A percentile compares a stretch with the other conserved stretches of the same genome.
phyloP scores from a whole-genome alignment of 2,329 filamentous ascomycete genomes.

The Hymenoscyphus scutula region DNA sequence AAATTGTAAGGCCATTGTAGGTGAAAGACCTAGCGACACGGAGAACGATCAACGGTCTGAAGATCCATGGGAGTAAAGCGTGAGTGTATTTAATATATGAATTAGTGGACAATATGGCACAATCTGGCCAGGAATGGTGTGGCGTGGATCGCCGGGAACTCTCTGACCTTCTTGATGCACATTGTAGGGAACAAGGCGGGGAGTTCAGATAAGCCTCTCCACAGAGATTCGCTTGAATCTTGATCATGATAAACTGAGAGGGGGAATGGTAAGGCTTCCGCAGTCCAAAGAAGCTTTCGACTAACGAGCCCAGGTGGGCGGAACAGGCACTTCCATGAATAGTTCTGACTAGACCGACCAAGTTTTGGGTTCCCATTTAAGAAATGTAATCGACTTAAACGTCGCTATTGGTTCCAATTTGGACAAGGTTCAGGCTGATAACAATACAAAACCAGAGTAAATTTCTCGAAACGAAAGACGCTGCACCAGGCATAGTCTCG shows the following conservation, averaged over 20 bases:
- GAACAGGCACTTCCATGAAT: slow-evolving; percentile 17
- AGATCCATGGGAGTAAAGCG: slow-evolving; percentile 38
- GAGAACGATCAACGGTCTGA: slow-evolving; percentile 32
- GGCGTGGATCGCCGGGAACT: slow-evolving; percentile 20
- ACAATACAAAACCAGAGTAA: slow-evolving; percentile 14
- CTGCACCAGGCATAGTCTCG: background rate
- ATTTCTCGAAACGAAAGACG: slow-evolving; percentile 17
- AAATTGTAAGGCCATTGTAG: slow-evolving; percentile 25
- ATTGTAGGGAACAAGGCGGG: slow-evolving; percentile 17
- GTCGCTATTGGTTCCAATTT: background rate
- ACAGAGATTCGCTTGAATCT: slow-evolving; percentile 20
- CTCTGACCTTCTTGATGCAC: slow-evolving; percentile 28
- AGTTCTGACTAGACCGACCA: slow-evolving; percentile 9
- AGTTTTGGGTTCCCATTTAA: background rate
- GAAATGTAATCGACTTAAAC: background rate
- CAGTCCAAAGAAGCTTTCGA: slow-evolving; percentile 5
- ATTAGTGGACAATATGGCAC: slow-evolving; percentile 5
- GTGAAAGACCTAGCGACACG: slow-evolving; percentile 20
- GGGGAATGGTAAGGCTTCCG: slow-evolving; percentile 13
- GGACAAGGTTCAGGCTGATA: slow-evolving; percentile 16
- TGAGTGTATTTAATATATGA: slow-evolving; percentile 23
- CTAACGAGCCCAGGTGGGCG: background rate
- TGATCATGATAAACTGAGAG: background rate
- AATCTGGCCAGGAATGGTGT: slow-evolving; percentile 8
- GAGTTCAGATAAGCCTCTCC: slow-evolving; percentile 23